phyloP scores from a whole-genome alignment of 176 grass and related monocot species.

The Bromus sterilis region DNA sequence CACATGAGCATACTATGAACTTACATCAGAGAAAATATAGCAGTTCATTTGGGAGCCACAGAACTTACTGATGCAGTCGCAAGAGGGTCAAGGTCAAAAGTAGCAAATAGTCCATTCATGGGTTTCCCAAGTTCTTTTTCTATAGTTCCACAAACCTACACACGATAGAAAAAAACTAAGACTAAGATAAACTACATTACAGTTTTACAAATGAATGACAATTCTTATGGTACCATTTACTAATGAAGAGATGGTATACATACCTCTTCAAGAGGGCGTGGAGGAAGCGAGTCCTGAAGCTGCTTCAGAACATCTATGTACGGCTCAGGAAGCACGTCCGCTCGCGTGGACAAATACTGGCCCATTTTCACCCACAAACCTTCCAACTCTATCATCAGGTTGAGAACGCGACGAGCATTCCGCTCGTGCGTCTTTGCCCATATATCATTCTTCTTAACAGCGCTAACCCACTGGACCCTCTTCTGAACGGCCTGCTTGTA shows the following conservation, averaged over 20 bases:
- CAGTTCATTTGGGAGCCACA: constrained; percentile 9
- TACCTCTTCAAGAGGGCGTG: constrained; percentile 82
- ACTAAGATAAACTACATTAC: not conserved
- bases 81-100: constrained; percentile 77
- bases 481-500: constrained; percentile 73
- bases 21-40: constrained; percentile 10
- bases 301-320: constrained; percentile 83
- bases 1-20: constrained; percentile 14
- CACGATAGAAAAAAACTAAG: not conserved
- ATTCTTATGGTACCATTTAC: not conserved
- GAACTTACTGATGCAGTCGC: constrained; percentile 93
- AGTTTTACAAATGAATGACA: not conserved
- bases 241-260: not conserved
- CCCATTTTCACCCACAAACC: constrained; percentile 97
- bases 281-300: constrained; percentile 91
- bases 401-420: constrained; percentile 84
- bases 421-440: constrained; percentile 78
- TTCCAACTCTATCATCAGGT: constrained; percentile 88
- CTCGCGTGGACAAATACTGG: constrained; percentile 95
- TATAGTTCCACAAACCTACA: constrained; percentile 75
- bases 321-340: constrained; percentile 88
- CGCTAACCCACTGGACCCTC: constrained; percentile 71
- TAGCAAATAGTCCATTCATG: constrained; percentile 69
- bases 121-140: constrained; percentile 83
- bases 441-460: constrained; percentile 44